Conservation (phyloP, 164 flowering plant genomes). For the Liquidambar formosana region DNA sequence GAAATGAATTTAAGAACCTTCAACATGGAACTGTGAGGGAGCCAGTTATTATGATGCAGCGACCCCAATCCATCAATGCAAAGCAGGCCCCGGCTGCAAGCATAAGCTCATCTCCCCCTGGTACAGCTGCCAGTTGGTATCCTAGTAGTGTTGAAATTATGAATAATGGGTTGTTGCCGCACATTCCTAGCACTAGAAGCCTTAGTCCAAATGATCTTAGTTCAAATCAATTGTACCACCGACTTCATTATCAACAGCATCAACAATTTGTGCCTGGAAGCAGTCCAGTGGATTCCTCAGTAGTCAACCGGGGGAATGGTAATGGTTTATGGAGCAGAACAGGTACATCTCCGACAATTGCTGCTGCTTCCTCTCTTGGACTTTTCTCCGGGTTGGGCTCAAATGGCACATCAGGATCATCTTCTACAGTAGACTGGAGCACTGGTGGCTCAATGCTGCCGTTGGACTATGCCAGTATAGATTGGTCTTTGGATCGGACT, state of each 20-base stretch:
- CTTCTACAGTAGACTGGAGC: conserved; percentile 68
- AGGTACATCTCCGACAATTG: conserved; percentile 31
- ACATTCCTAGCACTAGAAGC: conserved; percentile 30
- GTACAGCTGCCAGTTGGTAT: conserved; percentile 41
- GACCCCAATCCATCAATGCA: conserved; percentile 51
- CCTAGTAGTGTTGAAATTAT: conserved; percentile 36
- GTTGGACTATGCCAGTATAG: conserved; percentile 70
- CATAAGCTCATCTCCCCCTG: conserved; percentile 45
- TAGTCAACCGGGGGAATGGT: conserved; percentile 17
- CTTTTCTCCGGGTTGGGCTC: conserved; percentile 63
- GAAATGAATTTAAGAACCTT: conserved; percentile 46
- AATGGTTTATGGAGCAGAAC: conserved; percentile 29
- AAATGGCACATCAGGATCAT: conserved; percentile 49
- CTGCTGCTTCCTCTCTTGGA: conserved; percentile 66
- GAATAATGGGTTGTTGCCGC: conserved; percentile 34
- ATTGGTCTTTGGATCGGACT: conserved; percentile 66
- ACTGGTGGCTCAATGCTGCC: conserved; percentile 40
- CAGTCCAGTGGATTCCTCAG: conserved; percentile 30
- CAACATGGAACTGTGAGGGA: conserved; percentile 53
- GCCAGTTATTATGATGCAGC: conserved; percentile 79
- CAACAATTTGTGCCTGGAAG: conserved; percentile 20
- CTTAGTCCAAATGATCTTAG: conserved; percentile 25
- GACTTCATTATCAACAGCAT: conserved; percentile 30
- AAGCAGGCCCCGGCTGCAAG: conserved; percentile 34
- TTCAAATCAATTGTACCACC: conserved; percentile 46